These are phyloP conservation scores for Zymoseptoria ardabiliae DNA, from an alignment of 2,329 filamentous ascomycete genomes.

Conservation along the genomic window DNA sequence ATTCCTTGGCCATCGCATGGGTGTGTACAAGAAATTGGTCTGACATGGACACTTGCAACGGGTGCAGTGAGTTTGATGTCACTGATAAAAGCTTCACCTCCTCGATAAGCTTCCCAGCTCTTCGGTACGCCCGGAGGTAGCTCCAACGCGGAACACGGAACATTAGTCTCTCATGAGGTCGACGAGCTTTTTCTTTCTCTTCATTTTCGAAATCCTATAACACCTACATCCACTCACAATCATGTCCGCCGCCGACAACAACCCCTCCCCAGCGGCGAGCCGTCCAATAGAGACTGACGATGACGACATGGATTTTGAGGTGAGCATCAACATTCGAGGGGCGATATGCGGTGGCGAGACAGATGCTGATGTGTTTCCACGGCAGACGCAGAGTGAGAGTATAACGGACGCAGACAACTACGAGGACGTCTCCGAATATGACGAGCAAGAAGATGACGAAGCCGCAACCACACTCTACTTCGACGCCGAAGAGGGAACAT, in stretches of 20 bases:
- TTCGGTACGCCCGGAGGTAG: neutral
- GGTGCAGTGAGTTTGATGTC: too few relatives aligned
- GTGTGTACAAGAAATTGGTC: too few relatives aligned
- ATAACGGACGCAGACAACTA: slow-evolving; percentile 30
- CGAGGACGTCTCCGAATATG: slow-evolving; percentile 35
- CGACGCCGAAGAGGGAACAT: slow-evolving; percentile 33
- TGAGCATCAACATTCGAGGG: slow-evolving; percentile 7
- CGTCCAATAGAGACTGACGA: slow-evolving; percentile 23
- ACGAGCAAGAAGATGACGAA: slow-evolving; percentile 36
- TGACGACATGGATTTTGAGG: slow-evolving; percentile 48
- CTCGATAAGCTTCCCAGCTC: neutral
- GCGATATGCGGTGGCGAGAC: neutral
- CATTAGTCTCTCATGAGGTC: neutral
- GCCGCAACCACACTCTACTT: slow-evolving; percentile 33
- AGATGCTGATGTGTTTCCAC: slow-evolving; percentile 1
- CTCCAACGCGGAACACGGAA: neutral
- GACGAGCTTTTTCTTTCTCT: neutral
- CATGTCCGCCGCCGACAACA: neutral
- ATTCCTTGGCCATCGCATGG: too few relatives aligned
- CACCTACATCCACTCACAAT: neutral
- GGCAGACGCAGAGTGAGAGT: slow-evolving; percentile 33
- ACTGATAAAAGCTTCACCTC: neutral
- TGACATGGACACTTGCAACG: too few relatives aligned
- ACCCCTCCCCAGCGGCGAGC: neutral
- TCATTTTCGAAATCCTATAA: neutral